Percentiles rank a stretch among this genome's conserved stretches.
phyloP scores from a whole-genome alignment of 225 moss, liverwort and hornwort genomes.

The Anthoceros angustus region DNA sequence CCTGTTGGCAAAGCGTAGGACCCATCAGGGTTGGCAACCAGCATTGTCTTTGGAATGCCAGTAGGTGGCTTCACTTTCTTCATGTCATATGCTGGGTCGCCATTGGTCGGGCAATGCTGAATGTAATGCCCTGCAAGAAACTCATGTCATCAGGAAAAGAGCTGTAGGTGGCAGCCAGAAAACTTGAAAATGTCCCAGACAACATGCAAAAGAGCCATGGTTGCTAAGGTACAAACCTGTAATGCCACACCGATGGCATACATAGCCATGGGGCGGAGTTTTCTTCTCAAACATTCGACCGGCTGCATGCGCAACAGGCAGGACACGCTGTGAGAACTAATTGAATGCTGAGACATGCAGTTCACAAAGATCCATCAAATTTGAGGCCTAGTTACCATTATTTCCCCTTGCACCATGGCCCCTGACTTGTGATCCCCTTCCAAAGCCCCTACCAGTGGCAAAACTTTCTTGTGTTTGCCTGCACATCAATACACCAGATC shows the following conservation, averaged over 20 bases:
- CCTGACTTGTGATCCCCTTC: slow-evolving; percentile 62
- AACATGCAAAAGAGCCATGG: slow-evolving; percentile 11
- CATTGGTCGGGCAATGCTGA: slow-evolving; percentile 96
- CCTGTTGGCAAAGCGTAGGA: slow-evolving; percentile 86
- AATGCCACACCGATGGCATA: slow-evolving; percentile 96
- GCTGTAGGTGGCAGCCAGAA: neutral
- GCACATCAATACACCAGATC: slow-evolving; percentile 5
- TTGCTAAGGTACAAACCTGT: slow-evolving; percentile 40
- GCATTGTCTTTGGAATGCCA: slow-evolving; percentile 83
- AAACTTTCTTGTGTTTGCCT: slow-evolving; percentile 94
- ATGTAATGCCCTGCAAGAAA: slow-evolving; percentile 61
- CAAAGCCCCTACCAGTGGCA: slow-evolving; percentile 50
- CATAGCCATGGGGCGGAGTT: slow-evolving; percentile 89
- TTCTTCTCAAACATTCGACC: slow-evolving; percentile 88
- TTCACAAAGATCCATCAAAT: neutral
- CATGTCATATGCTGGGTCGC: slow-evolving; percentile 89
- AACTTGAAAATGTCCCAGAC: neutral
- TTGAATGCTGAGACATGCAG: slow-evolving; percentile 6
- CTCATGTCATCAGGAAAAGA: slow-evolving; percentile 1
- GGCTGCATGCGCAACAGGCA: slow-evolving; percentile 9
- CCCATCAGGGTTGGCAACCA: slow-evolving; percentile 90
- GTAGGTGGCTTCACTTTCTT: slow-evolving; percentile 92
- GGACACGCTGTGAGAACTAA: slow-evolving; percentile 11
- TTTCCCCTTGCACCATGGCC: slow-evolving; percentile 15
- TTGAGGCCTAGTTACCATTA: neutral